Evolutionary conservation across 208 protist species (phyloP).

Genomic region (Leishmania lainsoni): DNA sequence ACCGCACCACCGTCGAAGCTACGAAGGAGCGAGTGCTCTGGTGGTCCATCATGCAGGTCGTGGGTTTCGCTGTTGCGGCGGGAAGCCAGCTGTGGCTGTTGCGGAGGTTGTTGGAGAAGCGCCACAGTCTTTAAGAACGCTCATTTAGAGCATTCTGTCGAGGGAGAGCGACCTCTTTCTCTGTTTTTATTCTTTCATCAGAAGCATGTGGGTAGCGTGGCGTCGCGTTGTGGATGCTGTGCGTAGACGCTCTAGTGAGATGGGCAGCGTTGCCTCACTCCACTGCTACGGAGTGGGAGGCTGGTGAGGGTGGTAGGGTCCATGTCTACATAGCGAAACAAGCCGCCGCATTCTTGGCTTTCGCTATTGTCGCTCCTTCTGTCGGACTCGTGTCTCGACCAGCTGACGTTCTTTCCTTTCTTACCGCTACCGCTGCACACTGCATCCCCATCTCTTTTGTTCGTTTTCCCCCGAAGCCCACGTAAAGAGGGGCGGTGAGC

Average conservation of each 20-base stretch:
- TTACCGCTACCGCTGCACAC: not conserved
- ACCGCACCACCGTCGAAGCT: slow-evolving; percentile 65
- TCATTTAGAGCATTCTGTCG: not conserved
- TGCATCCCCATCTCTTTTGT: not conserved
- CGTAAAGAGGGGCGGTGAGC: not conserved
- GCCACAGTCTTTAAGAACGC: slow-evolving; percentile 48
- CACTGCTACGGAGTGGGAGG: not conserved
- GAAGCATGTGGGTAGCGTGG: not conserved
- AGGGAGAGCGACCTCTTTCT: not conserved
- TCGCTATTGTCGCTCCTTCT: not conserved
- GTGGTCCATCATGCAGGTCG: slow-evolving; percentile 74
- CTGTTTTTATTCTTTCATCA: not conserved
- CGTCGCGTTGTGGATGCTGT: not conserved
- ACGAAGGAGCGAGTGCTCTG: slow-evolving; percentile 56
- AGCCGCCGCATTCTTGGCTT: not conserved
- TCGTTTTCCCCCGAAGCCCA: not conserved
- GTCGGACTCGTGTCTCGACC: not conserved
- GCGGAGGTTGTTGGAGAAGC: slow-evolving; percentile 78
- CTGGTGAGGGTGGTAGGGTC: not conserved
- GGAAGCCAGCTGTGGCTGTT: slow-evolving; percentile 74
- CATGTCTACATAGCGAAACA: not conserved
- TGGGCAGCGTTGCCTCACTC: not conserved
- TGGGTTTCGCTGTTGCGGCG: slow-evolving; percentile 55
- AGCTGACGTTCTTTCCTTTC: not conserved
- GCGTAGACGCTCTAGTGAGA: not conserved